A percentile compares a stretch with the other conserved stretches of the same genome.
phyloP scores from a whole-genome alignment of 2,329 filamentous ascomycete genomes.

The Penicillium sp. region DNA sequence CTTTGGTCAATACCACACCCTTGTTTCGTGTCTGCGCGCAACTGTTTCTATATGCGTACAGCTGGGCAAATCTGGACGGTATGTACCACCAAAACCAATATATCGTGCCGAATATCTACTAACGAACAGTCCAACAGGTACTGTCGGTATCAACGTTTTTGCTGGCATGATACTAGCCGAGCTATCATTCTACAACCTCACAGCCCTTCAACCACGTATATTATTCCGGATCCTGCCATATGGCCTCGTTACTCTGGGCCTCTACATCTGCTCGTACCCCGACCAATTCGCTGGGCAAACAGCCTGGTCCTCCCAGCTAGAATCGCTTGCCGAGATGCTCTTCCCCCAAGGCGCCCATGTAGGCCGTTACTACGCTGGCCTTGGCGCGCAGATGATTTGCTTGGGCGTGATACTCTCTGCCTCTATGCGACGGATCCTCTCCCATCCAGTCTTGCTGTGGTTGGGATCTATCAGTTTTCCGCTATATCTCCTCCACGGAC shows the following conservation, averaged over 20 bases:
- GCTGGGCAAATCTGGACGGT: slow-evolving; percentile 37
- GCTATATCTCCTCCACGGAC: slow-evolving; percentile 62
- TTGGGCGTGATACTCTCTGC: slow-evolving; percentile 54
- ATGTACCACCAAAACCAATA: not conserved
- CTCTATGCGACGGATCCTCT: slow-evolving; percentile 51
- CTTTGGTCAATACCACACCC: slow-evolving; percentile 50
- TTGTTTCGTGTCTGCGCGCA: slow-evolving; percentile 50
- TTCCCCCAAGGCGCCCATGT: slow-evolving; percentile 45
- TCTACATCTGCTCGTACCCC: slow-evolving; percentile 59
- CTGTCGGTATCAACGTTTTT: slow-evolving; percentile 58
- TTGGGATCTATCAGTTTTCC: slow-evolving; percentile 63
- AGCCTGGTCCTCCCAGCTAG: slow-evolving; percentile 48
- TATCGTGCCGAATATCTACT: no score
- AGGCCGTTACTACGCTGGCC: slow-evolving; percentile 49
- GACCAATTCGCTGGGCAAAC: slow-evolving; percentile 54
- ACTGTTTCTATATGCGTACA: slow-evolving; percentile 49
- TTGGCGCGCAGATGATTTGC: slow-evolving; percentile 50
- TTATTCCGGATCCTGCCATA: slow-evolving; percentile 49
- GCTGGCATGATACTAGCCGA: slow-evolving; percentile 61
- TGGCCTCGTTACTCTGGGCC: slow-evolving; percentile 50
- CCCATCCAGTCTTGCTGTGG: slow-evolving; percentile 56
- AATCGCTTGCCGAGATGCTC: slow-evolving; percentile 17
- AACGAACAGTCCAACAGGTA: slow-evolving; percentile 28
- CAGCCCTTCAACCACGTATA: slow-evolving; percentile 37
- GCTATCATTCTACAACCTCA: slow-evolving; percentile 49